phyloP scores from a whole-genome alignment of 805 yeast species.

The Barnettozyma populi region DNA sequence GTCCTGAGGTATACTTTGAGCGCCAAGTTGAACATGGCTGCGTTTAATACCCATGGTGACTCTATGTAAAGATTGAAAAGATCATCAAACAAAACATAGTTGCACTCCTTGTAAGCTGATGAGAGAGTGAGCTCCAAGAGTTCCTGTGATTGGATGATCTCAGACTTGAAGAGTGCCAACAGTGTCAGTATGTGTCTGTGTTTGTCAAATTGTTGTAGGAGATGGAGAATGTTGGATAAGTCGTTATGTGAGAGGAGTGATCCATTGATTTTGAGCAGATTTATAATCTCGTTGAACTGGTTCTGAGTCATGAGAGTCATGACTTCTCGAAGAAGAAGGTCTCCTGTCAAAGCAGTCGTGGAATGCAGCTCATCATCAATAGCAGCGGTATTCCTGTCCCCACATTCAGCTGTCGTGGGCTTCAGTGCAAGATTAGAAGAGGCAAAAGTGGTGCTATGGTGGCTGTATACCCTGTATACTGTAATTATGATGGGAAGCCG shows the following conservation, averaged over 20 bases:
- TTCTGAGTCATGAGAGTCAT: conserved; percentile 1
- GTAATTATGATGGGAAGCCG: background rate
- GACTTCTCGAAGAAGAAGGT: background rate
- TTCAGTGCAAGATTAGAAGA: conserved; percentile 5
- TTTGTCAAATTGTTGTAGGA: conserved; percentile 7
- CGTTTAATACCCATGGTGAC: conserved; percentile 8
- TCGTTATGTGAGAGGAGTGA: conserved; percentile 2
- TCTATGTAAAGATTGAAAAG: conserved; percentile 18
- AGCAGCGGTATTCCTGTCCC: background rate
- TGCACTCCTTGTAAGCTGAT: conserved; percentile 8
- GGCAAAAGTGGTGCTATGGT: conserved; percentile 7
- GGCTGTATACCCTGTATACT: background rate
- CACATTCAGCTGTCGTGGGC: background rate
- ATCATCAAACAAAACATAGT: conserved; percentile 15
- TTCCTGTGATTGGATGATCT: conserved; percentile 4
- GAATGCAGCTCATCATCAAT: conserved; percentile 1
- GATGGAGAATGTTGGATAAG: conserved; percentile 1
- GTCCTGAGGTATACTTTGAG: conserved; percentile 18
- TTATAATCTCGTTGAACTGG: conserved; percentile 5
- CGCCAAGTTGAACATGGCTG: conserved; percentile 17
- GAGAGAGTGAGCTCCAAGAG: conserved; percentile 7
- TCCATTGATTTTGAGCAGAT: conserved; percentile 2
- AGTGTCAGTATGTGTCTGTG: conserved; percentile 7
- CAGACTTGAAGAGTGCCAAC: conserved; percentile 7
- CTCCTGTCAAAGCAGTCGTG: background rate